These are phyloP conservation scores for Ceratocystis diversiconidia DNA, from an alignment of 2,329 filamentous ascomycete species.

Conservation along the genomic window DNA sequence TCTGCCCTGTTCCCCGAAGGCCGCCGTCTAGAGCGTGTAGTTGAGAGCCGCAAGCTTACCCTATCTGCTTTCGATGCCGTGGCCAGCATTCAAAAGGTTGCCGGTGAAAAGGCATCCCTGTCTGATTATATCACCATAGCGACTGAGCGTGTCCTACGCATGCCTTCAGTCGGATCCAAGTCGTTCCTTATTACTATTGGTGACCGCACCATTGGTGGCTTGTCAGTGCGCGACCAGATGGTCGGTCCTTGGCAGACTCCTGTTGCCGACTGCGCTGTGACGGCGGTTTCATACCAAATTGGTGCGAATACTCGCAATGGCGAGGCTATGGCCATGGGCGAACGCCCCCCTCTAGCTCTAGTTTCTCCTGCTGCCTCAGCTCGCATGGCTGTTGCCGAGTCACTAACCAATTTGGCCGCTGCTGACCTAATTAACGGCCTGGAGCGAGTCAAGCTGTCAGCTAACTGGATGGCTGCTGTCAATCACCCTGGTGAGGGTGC, in stretches of 20 bases:
- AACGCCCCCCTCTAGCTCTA: constrained; percentile 75
- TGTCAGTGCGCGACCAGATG: constrained; percentile 84
- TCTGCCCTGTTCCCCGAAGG: constrained; percentile 76
- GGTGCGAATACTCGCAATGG: constrained; percentile 57
- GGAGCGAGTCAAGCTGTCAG: constrained; percentile 70
- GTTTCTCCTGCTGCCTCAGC: constrained; percentile 84
- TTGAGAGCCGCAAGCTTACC: constrained; percentile 52
- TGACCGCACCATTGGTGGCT: constrained; percentile 78
- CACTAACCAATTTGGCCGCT: constrained; percentile 82
- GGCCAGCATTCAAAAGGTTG: constrained; percentile 49
- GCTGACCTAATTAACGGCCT: constrained; percentile 56
- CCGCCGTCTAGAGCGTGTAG: constrained; percentile 63
- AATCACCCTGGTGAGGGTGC: constrained; percentile 86
- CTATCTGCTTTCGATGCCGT: constrained; percentile 59
- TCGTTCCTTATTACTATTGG: constrained; percentile 95
- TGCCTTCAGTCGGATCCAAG: constrained; percentile 91
- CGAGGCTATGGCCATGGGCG: constrained; percentile 96
- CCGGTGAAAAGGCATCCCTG: constrained; percentile 39
- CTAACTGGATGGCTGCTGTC: constrained; percentile 98
- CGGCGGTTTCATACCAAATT: constrained; percentile 60
- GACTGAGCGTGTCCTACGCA: constrained; percentile 62
- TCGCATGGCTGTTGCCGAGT: constrained; percentile 91
- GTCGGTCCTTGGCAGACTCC: constrained; percentile 93
- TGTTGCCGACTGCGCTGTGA: constrained; percentile 87
- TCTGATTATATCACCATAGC: constrained; percentile 47